Base-by-base conservation (phyloP, 1,139 yeast genomes). In the Ogataea hybrid region DNA sequence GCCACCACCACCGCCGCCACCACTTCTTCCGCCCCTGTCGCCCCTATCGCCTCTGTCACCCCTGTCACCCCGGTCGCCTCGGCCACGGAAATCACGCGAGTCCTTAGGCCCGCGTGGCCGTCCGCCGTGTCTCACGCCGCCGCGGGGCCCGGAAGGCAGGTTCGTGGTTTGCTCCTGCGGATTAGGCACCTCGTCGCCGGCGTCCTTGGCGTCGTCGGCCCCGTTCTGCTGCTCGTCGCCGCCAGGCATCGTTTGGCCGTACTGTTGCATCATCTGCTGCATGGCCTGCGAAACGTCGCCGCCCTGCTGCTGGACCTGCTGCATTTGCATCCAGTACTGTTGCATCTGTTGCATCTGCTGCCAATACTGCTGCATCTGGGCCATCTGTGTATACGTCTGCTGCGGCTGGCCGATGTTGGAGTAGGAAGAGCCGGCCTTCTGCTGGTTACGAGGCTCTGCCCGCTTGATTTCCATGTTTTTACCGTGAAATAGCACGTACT, bases 381-480 rank as follows among this genome's bases (percentile, higher is more conserved):
- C 63, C 49, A 43, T 43, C 38, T 45, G 44, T 16, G 41, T 45
- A 41, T 46, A 47, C 15, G 25, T 22, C 40, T 45, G 48, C 17
- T 49, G 59, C 12, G 41, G 41, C 47, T 55, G 57, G 14, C 42
- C 42, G 16, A 23, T 25, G 33, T 63, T 65, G 43, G 66, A 65
- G 53, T 46, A 46, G 25, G 52, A 35, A 40, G 60, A 61, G 54
- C 64, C 71, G 49, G 63, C 61, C 51, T 67, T 68, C 50, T 70
- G 72, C 58, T 76, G 82, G 66, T 73, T 81, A 63, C 97, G 78
- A 50, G 98, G 97, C 62, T 90, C 97, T n/a, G 99, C 99, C 56
- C 96, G 79, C 66, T 92, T 92, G 47, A 92, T 96, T 66, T 92
- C 98, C 79, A 92, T 88, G 36, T 88, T 81, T 64, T 84, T 87